Base-by-base conservation (phyloP, 768 basidiomycete species). In the Naganishia randhawae region DNA sequence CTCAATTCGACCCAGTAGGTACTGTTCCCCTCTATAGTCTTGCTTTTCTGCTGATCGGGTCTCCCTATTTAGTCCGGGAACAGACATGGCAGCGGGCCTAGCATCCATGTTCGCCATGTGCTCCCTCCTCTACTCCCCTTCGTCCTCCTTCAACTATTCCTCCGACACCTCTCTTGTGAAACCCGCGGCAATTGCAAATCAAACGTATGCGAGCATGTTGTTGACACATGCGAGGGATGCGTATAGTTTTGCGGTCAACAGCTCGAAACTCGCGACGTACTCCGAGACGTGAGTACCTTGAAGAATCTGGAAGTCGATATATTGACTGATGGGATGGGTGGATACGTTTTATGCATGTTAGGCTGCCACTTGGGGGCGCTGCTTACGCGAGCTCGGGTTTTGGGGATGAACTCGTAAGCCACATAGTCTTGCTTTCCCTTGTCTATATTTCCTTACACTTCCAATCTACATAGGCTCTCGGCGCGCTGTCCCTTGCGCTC, bases 51-150 rank as follows among this genome's bases (percentile, higher is more conserved):
- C 37, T 33, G 9, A 8, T 10, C 8, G 9, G 50, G 17, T 37
- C 33, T 17, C 25, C 19, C 7, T 65, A 37, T 53, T 83, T 19
- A 68, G 85, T 63, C 91, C 93, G 0, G 94, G 93, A 52, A 96
- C 94, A 0, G 93, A 97, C 72, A 92, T 86, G 19, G 91, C 90
- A 13, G 91, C 93, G 0, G 85, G 86, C 51, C 85, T 89, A 6
- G 86, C 93, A 1, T 89, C 91, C 1, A 92, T 94, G 17, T 93
- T 96, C 76, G 85, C 93, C 14, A 85, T 92, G 0, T 92, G 90
- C 73, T 88, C 93, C 1, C 85, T 86, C 68, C 84, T 97, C 32
- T 97, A 96, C 74, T 83, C 86, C 17, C 71, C 69, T 84, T 84
- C 72, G 83, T 82, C 69, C 74, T 83, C 39, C 85, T 73, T 90